Evolutionary conservation across 805 yeast species (phyloP), one percentile per base, ranked within the genome.

Genomic region (Cyberlindnera bimundalis): DNA sequence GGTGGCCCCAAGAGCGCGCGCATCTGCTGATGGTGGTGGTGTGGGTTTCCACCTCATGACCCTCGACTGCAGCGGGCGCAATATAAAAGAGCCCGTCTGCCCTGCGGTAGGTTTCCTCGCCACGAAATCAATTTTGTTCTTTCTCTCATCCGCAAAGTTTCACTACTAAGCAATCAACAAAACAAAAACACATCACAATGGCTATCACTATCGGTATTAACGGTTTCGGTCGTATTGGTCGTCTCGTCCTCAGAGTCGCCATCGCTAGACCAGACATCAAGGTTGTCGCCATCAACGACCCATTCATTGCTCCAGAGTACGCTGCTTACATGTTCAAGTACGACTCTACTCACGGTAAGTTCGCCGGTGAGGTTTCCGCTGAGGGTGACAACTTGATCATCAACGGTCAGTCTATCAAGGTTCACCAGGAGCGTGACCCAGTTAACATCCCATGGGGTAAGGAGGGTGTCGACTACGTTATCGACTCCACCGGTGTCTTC

Each of bases 261-360:
- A 70, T 86, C 52, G 53, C 66, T 20, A 50, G 52, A 28, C 20
- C 33, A 12, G 49, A 53, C 46, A 81, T 88, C 61, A 76, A 84
- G 59, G 83, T 88, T 52, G 86, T 85, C 52, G 95, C 95, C 53
- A 73, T 88, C 77, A 88, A 88, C 68, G 93, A 88, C 68, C 96
- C 96, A 50, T 87, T 85, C 76, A 88, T 87, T 60, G 79, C 79
- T 49, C 76, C 93, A 47, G 95, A 87, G 56, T 87, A 87, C 70
- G 96, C 96, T 61, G 85, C 96, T 51, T 87, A 87, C 79, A 80
- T 87, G 88, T 86, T 87, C 85, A 88, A 87, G 76, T 87, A 86
- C 72, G 96, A 87, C 71, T 85, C 96, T 47, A 87, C 95, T 53
- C 96, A 87, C 75, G 95, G 96, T 61, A 74, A 72, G 64, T 88